Conservation (phyloP, 345 rosid species). For the Pseudoturritis turrita region DNA sequence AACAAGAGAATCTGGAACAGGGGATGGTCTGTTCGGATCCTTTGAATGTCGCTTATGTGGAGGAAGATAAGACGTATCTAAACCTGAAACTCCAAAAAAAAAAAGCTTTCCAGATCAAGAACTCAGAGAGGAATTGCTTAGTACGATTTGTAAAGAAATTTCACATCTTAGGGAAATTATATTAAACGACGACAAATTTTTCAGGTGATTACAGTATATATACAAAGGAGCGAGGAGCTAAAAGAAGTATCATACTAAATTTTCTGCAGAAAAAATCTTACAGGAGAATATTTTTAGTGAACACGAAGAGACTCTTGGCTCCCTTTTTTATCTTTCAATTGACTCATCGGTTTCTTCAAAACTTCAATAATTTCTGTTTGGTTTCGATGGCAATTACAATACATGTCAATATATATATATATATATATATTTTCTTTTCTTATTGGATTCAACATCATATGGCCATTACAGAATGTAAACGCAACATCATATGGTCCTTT, state of each 20-base stretch:
- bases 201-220: not conserved
- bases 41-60: conserved; percentile 50
- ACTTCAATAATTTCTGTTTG: not conserved
- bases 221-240: not conserved
- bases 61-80: conserved; percentile 53
- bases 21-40: conserved; percentile 24
- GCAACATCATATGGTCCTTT: not conserved
- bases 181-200: not conserved
- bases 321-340: not conserved
- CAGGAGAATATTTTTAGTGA: not conserved
- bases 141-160: not conserved
- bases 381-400: not conserved
- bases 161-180: not conserved
- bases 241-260: not conserved
- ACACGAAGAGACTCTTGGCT: not conserved
- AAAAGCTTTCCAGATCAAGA: not conserved
- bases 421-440: too few species aligned
- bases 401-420: not conserved
- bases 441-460: too few species aligned
- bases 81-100: not conserved
- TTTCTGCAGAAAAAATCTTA: not conserved
- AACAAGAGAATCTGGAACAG: not conserved
- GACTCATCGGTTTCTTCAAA: conserved; percentile 13
- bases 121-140: not conserved
- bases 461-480: too few species aligned